phyloP scores from a whole-genome alignment of 2,329 filamentous ascomycete species.

The Talaromyces marneffei region DNA sequence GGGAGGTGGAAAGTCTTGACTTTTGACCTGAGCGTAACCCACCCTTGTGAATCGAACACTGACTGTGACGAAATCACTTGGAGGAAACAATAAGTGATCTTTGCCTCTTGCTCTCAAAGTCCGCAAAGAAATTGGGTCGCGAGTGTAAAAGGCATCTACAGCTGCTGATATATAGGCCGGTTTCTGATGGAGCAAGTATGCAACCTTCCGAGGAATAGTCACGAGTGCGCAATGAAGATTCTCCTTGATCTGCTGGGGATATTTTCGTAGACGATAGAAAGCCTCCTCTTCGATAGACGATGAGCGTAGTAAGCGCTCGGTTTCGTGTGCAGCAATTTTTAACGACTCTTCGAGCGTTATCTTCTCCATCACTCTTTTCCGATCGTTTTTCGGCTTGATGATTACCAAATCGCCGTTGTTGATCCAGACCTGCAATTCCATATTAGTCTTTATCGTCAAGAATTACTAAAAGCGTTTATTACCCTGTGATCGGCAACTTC shows the following conservation, averaged over 20 bases:
- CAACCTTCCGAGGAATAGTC: conserved; percentile 73
- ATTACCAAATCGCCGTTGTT: conserved; percentile 69
- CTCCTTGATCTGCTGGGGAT: conserved; percentile 66
- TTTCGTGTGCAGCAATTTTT: conserved; percentile 51
- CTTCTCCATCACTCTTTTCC: conserved; percentile 32
- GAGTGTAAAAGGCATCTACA: conserved; percentile 85
- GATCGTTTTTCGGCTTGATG: conserved; percentile 54
- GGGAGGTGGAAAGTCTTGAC: conserved; percentile 69
- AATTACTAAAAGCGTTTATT: conserved; percentile 16
- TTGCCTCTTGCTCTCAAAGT: conserved; percentile 56
- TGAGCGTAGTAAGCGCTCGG: conserved; percentile 62
- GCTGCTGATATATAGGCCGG: conserved; percentile 75
- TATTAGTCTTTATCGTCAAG: conserved; percentile 10
- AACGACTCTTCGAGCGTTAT: conserved; percentile 63
- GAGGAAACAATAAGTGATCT: conserved; percentile 59
- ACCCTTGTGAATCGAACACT: conserved; percentile 81
- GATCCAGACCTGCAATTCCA: conserved; percentile 64
- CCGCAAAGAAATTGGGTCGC: conserved; percentile 71
- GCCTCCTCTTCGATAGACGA: conserved; percentile 76
- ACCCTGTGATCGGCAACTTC: conserved; percentile 78
- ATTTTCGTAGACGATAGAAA: conserved; percentile 80
- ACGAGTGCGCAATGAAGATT: conserved; percentile 71
- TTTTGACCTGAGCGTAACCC: conserved; percentile 82
- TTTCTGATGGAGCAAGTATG: conserved; percentile 68
- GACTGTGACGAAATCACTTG: conserved; percentile 70